A percentile compares a stretch with the other conserved stretches of the same genome.
phyloP scores from a whole-genome alignment of 305 asterid species.

The Galium porrigens region DNA sequence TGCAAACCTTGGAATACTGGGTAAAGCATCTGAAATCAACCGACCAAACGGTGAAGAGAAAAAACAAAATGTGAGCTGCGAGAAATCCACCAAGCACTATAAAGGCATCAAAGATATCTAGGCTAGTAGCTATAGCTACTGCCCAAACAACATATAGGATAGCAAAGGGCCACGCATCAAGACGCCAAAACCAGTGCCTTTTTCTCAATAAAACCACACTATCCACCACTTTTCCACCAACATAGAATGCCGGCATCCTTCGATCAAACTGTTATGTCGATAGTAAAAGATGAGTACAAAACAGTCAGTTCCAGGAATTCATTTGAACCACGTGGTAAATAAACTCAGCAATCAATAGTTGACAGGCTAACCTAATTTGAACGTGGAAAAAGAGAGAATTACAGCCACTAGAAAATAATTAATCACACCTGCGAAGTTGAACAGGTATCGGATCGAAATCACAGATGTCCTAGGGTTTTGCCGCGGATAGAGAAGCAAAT shows the following conservation, averaged over 20 bases:
- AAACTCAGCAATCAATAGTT: neutral
- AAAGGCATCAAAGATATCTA: slow-evolving; percentile 67
- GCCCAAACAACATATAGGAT: slow-evolving; percentile 63
- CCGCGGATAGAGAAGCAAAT: neutral
- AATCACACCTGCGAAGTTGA: neutral
- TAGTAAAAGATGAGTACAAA: neutral
- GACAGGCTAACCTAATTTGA: neutral
- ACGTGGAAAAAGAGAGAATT: neutral
- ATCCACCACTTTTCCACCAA: slow-evolving; percentile 95
- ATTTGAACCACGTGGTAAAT: neutral
- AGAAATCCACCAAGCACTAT: slow-evolving; percentile 53
- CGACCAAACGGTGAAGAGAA: slow-evolving; percentile 88
- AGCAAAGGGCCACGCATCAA: slow-evolving; percentile 75
- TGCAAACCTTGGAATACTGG: slow-evolving; percentile 65
- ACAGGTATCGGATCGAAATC: slow-evolving; percentile 1
- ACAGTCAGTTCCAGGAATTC: neutral
- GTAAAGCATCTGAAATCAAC: slow-evolving; percentile 73
- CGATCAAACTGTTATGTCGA: slow-evolving; percentile 3
- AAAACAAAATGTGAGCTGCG: slow-evolving; percentile 50
- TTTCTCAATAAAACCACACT: slow-evolving; percentile 62
- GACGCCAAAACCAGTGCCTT: slow-evolving; percentile 78
- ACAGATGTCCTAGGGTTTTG: slow-evolving; percentile 4
- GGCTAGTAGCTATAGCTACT: slow-evolving; percentile 51
- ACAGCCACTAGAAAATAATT: neutral
- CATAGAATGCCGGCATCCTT: slow-evolving; percentile 59